Evolutionary conservation across 129 eudicot genomes (phyloP).

Genomic region (Pittosporum tobira): DNA sequence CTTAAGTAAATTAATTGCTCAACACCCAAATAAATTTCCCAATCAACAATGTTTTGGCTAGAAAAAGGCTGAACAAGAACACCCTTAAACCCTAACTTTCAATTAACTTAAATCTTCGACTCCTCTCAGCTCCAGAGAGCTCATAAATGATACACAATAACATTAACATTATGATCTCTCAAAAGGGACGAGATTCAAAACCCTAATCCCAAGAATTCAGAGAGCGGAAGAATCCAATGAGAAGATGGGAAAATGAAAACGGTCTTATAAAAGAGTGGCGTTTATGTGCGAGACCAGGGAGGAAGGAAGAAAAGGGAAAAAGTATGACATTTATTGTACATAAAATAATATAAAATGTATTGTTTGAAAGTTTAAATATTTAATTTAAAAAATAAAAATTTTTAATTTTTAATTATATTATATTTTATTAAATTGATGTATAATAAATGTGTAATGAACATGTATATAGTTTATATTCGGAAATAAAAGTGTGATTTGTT

Average conservation of each 20-base stretch:
- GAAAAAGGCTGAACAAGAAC: not conserved
- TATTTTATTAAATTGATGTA: no score
- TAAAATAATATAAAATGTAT: no score
- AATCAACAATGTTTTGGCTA: not conserved
- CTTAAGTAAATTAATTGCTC: not conserved
- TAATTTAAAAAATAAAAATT: no score
- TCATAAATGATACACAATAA: not conserved
- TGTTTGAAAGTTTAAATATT: no score
- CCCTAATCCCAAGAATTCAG: slow-evolving; percentile 16
- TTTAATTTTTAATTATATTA: no score
- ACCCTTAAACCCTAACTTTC: slow-evolving; percentile 5
- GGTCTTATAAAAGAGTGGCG: not conserved
- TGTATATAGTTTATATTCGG: no score
- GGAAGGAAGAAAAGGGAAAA: not conserved
- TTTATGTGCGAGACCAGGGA: no score
- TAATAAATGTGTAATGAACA: no score
- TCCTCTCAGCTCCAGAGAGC: no score
- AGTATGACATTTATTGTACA: no score
- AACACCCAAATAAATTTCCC: not conserved
- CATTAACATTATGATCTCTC: not conserved
- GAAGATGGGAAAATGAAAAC: slow-evolving; percentile 7
- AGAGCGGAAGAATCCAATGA: slow-evolving; percentile 1
- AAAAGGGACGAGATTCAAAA: slow-evolving; percentile 9
- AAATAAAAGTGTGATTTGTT: no score
- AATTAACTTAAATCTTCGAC: slow-evolving; percentile 6